Conservation (phyloP, 805 yeast genomes). For the Candida endomychidarum region DNA sequence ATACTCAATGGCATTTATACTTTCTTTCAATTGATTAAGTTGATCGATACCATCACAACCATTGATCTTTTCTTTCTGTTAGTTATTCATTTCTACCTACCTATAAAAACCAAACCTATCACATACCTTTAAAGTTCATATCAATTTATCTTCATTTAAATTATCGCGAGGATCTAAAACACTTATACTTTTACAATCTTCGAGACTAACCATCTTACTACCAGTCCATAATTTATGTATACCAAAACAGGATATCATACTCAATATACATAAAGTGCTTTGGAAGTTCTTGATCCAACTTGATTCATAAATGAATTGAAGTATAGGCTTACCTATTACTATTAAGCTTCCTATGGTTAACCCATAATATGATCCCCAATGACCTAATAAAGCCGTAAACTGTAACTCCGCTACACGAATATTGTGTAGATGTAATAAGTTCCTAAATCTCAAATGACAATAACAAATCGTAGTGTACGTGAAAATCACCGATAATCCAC, state of each 20-base stretch:
- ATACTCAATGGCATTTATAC: not conserved
- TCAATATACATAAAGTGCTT: not conserved
- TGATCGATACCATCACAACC: not conserved
- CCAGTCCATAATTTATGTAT: not conserved
- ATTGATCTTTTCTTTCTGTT: not conserved
- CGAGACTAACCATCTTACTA: not conserved
- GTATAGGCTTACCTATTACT: not conserved
- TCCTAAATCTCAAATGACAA: slow-evolving; percentile 69
- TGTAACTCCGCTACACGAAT: slow-evolving; percentile 69
- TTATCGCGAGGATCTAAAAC: not conserved
- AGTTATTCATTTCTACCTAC: not conserved
- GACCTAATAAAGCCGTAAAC: slow-evolving; percentile 70
- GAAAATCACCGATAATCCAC: slow-evolving; percentile 39
- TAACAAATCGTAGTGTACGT: slow-evolving; percentile 40
- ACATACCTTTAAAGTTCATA: slow-evolving; percentile 3
- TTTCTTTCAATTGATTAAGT: not conserved
- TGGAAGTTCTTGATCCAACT: not conserved
- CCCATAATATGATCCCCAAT: slow-evolving; percentile 64
- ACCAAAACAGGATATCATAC: not conserved
- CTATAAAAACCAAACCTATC: no score
- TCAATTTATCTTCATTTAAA: not conserved
- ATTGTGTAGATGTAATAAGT: slow-evolving; percentile 57
- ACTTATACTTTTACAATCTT: not conserved
- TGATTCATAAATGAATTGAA: not conserved
- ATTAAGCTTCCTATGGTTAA: slow-evolving; percentile 28